These are phyloP conservation scores for Barnettozyma hawaiiensis DNA, from an alignment of 1,139 yeast species.

Conservation along the genomic window DNA sequence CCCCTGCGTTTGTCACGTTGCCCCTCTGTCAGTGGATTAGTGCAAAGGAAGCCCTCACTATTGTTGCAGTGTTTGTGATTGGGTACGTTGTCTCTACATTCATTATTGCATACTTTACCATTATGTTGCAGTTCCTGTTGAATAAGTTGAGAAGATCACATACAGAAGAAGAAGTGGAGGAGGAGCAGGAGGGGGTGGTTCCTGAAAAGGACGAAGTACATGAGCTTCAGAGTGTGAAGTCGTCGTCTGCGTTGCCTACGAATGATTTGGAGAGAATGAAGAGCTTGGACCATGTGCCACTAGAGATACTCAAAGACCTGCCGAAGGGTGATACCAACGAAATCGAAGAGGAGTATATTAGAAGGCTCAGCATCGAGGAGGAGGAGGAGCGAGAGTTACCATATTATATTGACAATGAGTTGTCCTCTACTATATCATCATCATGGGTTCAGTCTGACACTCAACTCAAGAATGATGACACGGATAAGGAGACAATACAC, in stretches of 20 bases:
- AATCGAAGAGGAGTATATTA: conserved; percentile 17
- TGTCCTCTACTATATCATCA: background rate
- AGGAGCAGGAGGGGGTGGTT: no score
- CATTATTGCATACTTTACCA: conserved; percentile 42
- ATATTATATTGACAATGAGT: background rate
- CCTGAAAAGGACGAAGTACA: no score
- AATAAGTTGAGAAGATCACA: conserved; percentile 18
- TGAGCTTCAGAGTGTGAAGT: conserved; percentile 1
- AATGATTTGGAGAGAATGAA: conserved; percentile 9
- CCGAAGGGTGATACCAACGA: conserved; percentile 24
- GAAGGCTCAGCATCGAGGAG: conserved; percentile 2
- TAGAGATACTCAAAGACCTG: conserved; percentile 16
- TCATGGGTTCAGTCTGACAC: background rate
- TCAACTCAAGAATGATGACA: background rate
- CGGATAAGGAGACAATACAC: conserved; percentile 18
- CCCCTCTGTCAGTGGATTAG: conserved; percentile 62
- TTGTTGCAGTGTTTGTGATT: conserved; percentile 64
- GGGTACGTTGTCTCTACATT: conserved; percentile 55
- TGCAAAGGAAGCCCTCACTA: conserved; percentile 63
- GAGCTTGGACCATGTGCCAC: conserved; percentile 17
- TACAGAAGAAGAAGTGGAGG: conserved; percentile 27
- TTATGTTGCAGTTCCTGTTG: conserved; percentile 35
- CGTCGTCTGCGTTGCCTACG: background rate
- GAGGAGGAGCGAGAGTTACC: conserved; percentile 4
- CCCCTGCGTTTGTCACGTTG: conserved; percentile 68